Evolutionary conservation across 495 filamentous ascomycete species (phyloP), one percentile per base, ranked within the genome.

Genomic region (Penicillium soppii): DNA sequence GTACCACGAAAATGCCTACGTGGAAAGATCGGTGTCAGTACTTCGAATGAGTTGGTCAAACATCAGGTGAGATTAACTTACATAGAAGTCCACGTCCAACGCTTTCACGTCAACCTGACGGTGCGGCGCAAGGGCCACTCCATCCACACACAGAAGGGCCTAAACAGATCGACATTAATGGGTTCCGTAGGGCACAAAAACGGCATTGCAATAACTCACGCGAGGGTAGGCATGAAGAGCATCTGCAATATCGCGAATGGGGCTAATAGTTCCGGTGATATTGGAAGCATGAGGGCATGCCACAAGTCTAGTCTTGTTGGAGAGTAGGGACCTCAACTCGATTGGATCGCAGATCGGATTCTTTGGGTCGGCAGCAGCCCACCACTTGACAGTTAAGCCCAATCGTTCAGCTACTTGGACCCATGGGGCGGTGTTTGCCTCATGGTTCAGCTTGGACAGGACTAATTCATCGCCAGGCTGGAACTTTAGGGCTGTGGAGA

Each of bases 341-440:
- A 68, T 67, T 13, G 77, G 59, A 9, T 73, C 73, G 23, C 89
- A 81, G 19, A 74, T 67, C 7, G 82, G 79, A 62, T 83, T 82
- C 10, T 64, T 67, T 7, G 62, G 63, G 26, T 70, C 57, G 8
- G 58, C 57, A 21, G 66, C 44, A 13, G 59, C 29, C 85, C 86
- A 90, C 84, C 81, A 89, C 58, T 86, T 88, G 40, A 91, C 63
- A 0, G 60, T 69, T 2, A 88, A 73, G 8, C 77, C 75, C 29
- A 81, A 69, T 0, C 74, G 69, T 2, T 67, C 43, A 7, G 86
- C 86, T n/a, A 90, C 72, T 20, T 73, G 68, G 6, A 86, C 71
- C 86, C 86, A 90, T 0, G 86, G 73, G 8, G 82, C 77, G 52
- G 84, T 81, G 62, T 89, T 89, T 27, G 85, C 82, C 67, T 89